phyloP scores from a whole-genome alignment of 2,329 filamentous ascomycete genomes.

The Ceratocystis variospora region DNA sequence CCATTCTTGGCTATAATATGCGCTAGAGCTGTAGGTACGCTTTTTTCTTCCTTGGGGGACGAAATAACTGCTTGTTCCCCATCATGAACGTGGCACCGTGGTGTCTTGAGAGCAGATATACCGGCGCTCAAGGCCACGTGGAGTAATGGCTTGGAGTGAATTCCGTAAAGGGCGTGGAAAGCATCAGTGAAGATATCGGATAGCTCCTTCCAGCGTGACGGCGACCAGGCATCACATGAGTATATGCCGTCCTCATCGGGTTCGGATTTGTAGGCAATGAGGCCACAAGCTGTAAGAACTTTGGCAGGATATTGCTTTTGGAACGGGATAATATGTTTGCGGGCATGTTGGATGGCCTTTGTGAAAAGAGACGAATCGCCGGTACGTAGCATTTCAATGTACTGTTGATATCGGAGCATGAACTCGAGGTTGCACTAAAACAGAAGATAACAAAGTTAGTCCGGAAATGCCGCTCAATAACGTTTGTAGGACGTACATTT shows the following conservation, averaged over 20 bases:
- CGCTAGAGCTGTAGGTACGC: background rate
- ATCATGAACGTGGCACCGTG: constrained; percentile 54
- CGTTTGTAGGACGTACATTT: constrained; percentile 40
- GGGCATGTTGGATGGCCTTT: constrained; percentile 70
- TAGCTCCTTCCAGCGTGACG: constrained; percentile 58
- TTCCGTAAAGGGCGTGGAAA: constrained; percentile 70
- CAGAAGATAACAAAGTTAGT: background rate
- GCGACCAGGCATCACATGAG: constrained; percentile 51
- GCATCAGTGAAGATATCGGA: constrained; percentile 70
- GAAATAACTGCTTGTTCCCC: constrained; percentile 12
- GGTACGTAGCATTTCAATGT: constrained; percentile 64
- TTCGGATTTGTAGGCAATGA: constrained; percentile 60
- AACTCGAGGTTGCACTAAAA: constrained; percentile 71
- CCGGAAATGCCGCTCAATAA: background rate
- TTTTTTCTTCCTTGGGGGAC: background rate
- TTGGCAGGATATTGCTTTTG: constrained; percentile 53
- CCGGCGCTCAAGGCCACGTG: constrained; percentile 85
- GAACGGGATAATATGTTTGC: constrained; percentile 63
- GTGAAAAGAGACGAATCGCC: constrained; percentile 48
- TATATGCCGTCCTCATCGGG: constrained; percentile 35
- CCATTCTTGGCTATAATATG: constrained; percentile 14
- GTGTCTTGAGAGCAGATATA: constrained; percentile 88
- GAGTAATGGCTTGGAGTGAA: constrained; percentile 70
- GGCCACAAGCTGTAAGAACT: constrained; percentile 59
- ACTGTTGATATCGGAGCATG: constrained; percentile 85